Evolutionary conservation across 495 filamentous ascomycete genomes (phyloP).

Genomic region (Venustampulla echinocandica): DNA sequence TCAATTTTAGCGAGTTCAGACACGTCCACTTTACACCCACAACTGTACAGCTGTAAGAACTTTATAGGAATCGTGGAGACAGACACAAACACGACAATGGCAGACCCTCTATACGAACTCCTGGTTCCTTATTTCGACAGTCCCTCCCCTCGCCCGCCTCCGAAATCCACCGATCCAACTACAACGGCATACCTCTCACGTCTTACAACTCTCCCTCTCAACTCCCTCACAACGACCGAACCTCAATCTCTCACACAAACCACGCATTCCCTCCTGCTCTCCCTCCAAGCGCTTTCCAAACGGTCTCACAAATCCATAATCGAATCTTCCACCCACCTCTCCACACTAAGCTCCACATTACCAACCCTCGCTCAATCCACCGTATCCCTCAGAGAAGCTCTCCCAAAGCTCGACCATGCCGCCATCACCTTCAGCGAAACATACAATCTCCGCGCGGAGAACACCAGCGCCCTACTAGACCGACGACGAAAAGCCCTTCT

Average conservation of each 20-base stretch:
- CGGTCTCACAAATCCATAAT: slow-evolving; percentile 88
- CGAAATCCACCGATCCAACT: slow-evolving; percentile 36
- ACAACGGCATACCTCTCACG: slow-evolving; percentile 64
- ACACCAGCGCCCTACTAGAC: slow-evolving; percentile 58
- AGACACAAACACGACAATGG: too few species aligned
- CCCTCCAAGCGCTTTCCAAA: slow-evolving; percentile 80
- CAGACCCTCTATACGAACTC: slow-evolving; percentile 65
- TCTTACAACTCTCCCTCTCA: slow-evolving; percentile 69
- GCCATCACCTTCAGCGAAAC: slow-evolving; percentile 73
- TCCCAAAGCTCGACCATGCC: slow-evolving; percentile 73
- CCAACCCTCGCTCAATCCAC: slow-evolving; percentile 58
- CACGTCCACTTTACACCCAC: neutral
- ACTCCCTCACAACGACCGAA: slow-evolving; percentile 64
- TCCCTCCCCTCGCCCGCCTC: slow-evolving; percentile 24
- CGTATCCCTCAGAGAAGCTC: slow-evolving; percentile 53
- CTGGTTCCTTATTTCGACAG: slow-evolving; percentile 53
- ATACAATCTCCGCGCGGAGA: slow-evolving; percentile 67
- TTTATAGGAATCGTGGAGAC: too few species aligned
- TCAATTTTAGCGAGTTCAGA: neutral
- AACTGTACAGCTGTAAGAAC: neutral
- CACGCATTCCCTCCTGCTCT: slow-evolving; percentile 73
- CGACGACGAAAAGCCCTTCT: slow-evolving; percentile 74
- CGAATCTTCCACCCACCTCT: slow-evolving; percentile 66
- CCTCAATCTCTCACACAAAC: slow-evolving; percentile 71
- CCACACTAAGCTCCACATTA: slow-evolving; percentile 56